Evolutionary conservation across 768 basidiomycete genomes (phyloP).

Genomic region (Calocybe gangraenosa): DNA sequence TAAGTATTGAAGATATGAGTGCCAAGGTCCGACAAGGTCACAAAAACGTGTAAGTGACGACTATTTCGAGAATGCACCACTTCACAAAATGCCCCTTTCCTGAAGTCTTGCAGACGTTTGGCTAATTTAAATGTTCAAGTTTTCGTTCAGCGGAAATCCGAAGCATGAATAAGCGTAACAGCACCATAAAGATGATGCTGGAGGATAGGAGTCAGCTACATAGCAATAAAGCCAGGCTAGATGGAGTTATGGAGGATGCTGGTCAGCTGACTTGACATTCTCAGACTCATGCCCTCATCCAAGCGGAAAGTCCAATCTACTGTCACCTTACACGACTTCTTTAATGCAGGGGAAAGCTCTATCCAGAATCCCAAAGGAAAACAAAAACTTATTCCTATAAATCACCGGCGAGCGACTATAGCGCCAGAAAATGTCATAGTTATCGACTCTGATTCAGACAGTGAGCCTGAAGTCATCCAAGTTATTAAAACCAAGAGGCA

Average conservation of each 20-base stretch:
- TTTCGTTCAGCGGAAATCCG: too few relatives aligned
- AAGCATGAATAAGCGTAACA: too few relatives aligned
- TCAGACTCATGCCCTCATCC: conserved; percentile 27
- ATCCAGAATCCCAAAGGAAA: conserved; percentile 4
- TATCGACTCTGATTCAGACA: conserved; percentile 61
- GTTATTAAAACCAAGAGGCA: conserved; percentile 12
- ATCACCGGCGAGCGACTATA: conserved; percentile 1
- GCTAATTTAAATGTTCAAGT: too few relatives aligned
- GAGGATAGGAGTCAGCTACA: too few relatives aligned
- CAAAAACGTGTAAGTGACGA: background rate
- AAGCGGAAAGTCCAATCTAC: conserved; percentile 30
- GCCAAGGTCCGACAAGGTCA: background rate
- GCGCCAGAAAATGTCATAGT: conserved; percentile 44
- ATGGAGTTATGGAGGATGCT: too few relatives aligned
- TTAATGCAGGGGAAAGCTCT: conserved; percentile 22
- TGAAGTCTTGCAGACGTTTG: too few relatives aligned
- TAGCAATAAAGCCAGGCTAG: too few relatives aligned
- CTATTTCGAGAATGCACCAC: conserved; percentile 5
- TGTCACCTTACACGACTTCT: conserved; percentile 45
- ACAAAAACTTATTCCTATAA: conserved; percentile 1
- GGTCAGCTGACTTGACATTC: background rate
- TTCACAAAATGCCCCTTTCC: background rate
- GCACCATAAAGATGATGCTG: too few relatives aligned
- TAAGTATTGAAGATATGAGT: background rate
- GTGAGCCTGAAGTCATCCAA: conserved; percentile 11